A percentile compares a stretch with the other conserved stretches of the same genome.
Conservation (phyloP, 176 grass and related monocot genomes). For the Oryza rufipogon region DNA sequence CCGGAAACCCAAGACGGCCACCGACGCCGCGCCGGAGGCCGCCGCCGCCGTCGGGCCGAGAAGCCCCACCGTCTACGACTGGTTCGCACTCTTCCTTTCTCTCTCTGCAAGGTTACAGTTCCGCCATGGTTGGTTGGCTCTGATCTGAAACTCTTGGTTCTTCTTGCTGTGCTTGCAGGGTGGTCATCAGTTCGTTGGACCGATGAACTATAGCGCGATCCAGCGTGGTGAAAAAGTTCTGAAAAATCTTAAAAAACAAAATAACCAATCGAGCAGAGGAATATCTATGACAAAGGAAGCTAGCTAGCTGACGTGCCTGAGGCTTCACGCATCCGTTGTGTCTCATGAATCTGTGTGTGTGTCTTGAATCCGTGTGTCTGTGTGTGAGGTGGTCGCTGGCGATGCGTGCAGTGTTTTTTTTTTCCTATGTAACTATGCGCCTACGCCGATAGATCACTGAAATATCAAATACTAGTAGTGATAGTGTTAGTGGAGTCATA, state of each 20-base stretch:
- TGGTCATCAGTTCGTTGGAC: slow-evolving; percentile 84
- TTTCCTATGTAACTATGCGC: background rate
- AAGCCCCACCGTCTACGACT: slow-evolving; percentile 93
- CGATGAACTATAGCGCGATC: slow-evolving; percentile 33
- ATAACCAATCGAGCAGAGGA: slow-evolving; percentile 22
- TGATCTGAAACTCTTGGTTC: background rate
- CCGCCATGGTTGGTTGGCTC: background rate
- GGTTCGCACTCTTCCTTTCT: slow-evolving; percentile 49
- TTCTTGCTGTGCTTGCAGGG: slow-evolving; percentile 51
- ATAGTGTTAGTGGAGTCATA: background rate
- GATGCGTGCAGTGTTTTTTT: background rate
- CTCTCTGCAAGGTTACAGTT: background rate
- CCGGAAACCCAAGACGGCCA: slow-evolving; percentile 53
- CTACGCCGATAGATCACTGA: background rate
- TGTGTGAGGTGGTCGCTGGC: background rate
- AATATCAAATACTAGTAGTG: background rate
- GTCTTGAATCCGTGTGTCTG: background rate
- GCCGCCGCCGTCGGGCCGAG: slow-evolving; percentile 46
- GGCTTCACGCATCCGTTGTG: background rate
- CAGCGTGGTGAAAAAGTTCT: too few species aligned
- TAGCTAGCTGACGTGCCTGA: background rate
- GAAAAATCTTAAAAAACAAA: background rate
- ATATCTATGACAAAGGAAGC: background rate
- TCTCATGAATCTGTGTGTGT: background rate
- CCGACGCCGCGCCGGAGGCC: slow-evolving; percentile 1